Conservation (phyloP, 1,284 basidiomycete species). For the Melampsora larici-populina region DNA sequence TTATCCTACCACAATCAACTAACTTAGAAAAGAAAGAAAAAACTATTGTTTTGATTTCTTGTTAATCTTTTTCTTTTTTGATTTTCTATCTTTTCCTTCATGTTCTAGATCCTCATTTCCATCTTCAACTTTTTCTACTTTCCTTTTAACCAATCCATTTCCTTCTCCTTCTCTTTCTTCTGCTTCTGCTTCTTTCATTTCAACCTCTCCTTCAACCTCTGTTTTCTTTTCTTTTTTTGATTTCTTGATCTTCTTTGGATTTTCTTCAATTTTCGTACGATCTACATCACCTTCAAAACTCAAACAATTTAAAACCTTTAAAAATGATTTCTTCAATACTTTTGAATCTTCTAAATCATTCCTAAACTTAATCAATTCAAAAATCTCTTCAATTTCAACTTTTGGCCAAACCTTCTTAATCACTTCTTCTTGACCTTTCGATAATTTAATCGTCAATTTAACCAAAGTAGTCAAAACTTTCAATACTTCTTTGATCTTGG, state of each 20-base stretch:
- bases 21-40: too few relatives aligned
- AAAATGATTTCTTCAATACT: too few relatives aligned
- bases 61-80: neutral
- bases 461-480: neutral
- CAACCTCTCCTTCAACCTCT: neutral
- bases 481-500: neutral
- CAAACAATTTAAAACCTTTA: too few relatives aligned
- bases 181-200: neutral
- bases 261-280: neutral
- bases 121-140: too few relatives aligned
- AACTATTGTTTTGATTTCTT: neutral
- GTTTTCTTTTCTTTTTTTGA: neutral
- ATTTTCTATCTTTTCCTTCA: neutral
- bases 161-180: neutral
- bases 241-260: neutral
- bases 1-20: too few relatives aligned
- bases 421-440: neutral
- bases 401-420: neutral
- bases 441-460: neutral
- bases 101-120: neutral
- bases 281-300: neutral
- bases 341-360: neutral
- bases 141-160: neutral
- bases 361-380: neutral
- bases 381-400: neutral